Evolutionary conservation across 2,329 filamentous ascomycete species (phyloP).

Genomic region (Phialophora chinensis): DNA sequence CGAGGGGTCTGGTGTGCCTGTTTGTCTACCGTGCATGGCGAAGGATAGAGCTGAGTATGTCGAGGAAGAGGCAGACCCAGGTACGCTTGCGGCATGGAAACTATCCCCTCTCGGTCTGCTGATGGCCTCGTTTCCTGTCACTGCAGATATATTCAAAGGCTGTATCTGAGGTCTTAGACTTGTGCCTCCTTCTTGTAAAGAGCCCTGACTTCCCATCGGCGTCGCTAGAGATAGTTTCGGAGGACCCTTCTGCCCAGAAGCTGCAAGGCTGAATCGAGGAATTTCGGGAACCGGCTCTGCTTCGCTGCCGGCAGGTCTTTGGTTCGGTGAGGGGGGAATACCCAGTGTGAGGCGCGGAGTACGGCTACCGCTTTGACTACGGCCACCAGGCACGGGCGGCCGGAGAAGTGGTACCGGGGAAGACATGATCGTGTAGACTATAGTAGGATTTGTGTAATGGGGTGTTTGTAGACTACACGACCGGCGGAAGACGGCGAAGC

Average conservation of each 20-base stretch:
- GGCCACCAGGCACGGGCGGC: constrained; percentile 76
- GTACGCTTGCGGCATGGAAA: constrained; percentile 79
- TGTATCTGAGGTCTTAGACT: constrained; percentile 61
- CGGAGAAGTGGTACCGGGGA: constrained; percentile 80
- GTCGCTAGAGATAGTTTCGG: constrained; percentile 86
- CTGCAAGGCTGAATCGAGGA: constrained; percentile 45
- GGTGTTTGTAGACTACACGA: neutral
- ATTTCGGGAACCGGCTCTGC: constrained; percentile 48
- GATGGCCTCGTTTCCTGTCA: constrained; percentile 74
- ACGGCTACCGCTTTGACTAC: constrained; percentile 65
- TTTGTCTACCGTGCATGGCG: constrained; percentile 70
- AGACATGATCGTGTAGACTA: constrained; percentile 62
- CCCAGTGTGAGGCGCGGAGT: constrained; percentile 83
- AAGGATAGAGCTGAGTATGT: constrained; percentile 85
- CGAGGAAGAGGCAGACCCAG: constrained; percentile 84
- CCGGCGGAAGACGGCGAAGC: neutral
- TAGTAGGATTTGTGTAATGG: neutral
- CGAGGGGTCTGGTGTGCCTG: constrained; percentile 77
- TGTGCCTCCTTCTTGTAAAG: constrained; percentile 70
- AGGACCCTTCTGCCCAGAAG: constrained; percentile 47
- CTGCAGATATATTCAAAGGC: constrained; percentile 49
- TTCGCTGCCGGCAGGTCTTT: constrained; percentile 71
- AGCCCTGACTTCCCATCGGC: constrained; percentile 79
- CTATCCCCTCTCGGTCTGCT: constrained; percentile 82
- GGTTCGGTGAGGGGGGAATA: constrained; percentile 85